Conservation (phyloP, 257 asterid genomes). For the Rubia yunnanensis region DNA sequence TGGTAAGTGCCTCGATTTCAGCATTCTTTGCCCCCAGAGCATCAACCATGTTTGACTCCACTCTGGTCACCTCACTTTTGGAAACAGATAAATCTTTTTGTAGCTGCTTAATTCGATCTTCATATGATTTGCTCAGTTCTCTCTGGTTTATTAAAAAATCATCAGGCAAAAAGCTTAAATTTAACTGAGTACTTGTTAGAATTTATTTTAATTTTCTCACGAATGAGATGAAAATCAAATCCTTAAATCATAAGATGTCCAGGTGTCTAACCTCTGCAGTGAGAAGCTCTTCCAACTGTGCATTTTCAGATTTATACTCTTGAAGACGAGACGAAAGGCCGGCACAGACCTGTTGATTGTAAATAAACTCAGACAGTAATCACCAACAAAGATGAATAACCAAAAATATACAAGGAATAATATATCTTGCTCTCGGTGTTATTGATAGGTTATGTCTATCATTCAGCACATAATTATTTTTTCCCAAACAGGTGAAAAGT, state of each 20-base stretch:
- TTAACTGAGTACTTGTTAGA: conserved; percentile 5
- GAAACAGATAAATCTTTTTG: conserved; percentile 67
- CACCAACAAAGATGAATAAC: background rate
- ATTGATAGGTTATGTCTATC: background rate
- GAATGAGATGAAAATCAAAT: conserved; percentile 7
- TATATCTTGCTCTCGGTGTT: background rate
- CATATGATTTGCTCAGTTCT: conserved; percentile 83
- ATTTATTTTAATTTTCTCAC: background rate
- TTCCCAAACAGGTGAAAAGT: background rate
- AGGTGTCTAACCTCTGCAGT: conserved; percentile 65
- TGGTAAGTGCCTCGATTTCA: conserved; percentile 82
- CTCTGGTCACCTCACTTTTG: conserved; percentile 73
- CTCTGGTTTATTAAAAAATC: conserved; percentile 48
- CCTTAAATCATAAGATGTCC: conserved; percentile 13
- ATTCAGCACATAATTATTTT: background rate
- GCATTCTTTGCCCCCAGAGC: conserved; percentile 93
- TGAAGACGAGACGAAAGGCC: conserved; percentile 98
- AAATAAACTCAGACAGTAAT: background rate
- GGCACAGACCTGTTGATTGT: conserved; percentile 70
- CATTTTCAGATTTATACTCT: conserved; percentile 96
- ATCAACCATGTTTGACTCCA: conserved; percentile 73
- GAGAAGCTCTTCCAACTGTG: conserved; percentile 95
- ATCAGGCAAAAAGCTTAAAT: conserved; percentile 16
- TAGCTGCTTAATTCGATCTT: conserved; percentile 73
- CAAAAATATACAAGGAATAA: background rate